Base-by-base conservation (phyloP, 2,329 filamentous ascomycete genomes). In the Aureobasidium uvarum region DNA sequence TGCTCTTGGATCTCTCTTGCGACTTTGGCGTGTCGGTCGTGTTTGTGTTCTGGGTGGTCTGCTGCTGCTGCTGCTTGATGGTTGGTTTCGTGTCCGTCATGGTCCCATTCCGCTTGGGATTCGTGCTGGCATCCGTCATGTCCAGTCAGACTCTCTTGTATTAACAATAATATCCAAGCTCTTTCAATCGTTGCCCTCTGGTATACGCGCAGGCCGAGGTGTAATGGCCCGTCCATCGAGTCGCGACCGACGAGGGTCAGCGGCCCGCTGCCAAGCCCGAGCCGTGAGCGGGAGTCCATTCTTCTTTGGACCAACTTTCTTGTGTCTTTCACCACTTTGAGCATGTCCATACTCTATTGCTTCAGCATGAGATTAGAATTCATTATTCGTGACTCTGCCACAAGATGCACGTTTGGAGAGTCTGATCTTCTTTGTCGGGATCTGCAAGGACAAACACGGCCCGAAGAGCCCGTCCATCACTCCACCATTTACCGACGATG, bases 1-100 rank as follows among this genome's bases (percentile, higher is more conserved):
- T 41, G 59, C 59, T 62, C 59, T 62, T 63, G n/a, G 60, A n/a
- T 45, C 60, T 36, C 36, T 63, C 60, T 14, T 50, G 56, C 28
- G 45, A 31, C 28, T 62, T 62, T 20, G 59, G 45, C 11, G 60
- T 45, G 48, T 54, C 50, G 25, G n/a, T 38, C 18, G 48, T 31
- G 5, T 28, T 28, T 18, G 33, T 20, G 31, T 28, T 60, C 13
- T 62, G 54, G 13, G 43, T 11, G 7, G 20, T 7, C 18, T 43
- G 54, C 54, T 58, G 54, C 23, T 23, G 39, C 28, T 41, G 41
- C 20, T 52, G 59, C 45, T 56, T 56, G 52, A 3, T 46, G 39
- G 16, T 25, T 16, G 55, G 11, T 56, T 51, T 52, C 10, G 48
- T 16, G 38, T 63, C 60, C n/a, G 25, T 51, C 43, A 39, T 28